Conservation (phyloP, 1,284 basidiomycete species). For the Cutaneotrichosporon cyanovorans region DNA sequence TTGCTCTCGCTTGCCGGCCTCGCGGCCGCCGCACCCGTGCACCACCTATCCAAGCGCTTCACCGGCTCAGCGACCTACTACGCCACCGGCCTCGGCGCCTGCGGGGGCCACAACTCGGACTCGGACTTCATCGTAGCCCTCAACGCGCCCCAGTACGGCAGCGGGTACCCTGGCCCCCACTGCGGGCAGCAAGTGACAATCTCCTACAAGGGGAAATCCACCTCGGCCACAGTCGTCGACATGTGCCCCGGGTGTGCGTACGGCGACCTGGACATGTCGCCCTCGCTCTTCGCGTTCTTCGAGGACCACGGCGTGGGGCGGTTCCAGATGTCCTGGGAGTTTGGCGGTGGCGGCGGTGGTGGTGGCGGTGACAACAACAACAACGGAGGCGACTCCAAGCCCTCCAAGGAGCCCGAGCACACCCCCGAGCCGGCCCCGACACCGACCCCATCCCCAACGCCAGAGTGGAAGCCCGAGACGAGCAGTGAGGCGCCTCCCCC, state of each 20-base stretch:
- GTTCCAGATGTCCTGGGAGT: conserved; percentile 56
- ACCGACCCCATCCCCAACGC: conserved; percentile 1
- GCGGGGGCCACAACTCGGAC: conserved; percentile 13
- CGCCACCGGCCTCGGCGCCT: conserved; percentile 22
- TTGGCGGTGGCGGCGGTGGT: conserved; percentile 29
- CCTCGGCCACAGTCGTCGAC: conserved; percentile 59
- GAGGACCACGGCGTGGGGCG: conserved; percentile 48
- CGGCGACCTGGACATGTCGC: conserved; percentile 69
- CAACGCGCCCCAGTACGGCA: conserved; percentile 42
- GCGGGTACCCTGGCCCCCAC: conserved; percentile 47
- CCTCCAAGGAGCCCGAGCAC: conserved; percentile 6
- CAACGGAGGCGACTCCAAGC: background rate
- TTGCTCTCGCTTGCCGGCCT: background rate
- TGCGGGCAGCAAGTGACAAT: conserved; percentile 63
- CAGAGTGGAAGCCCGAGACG: conserved; percentile 22
- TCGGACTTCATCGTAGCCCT: conserved; percentile 44
- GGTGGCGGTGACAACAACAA: conserved; percentile 2
- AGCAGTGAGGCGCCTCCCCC: too few relatives aligned
- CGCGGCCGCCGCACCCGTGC: background rate
- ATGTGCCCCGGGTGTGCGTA: conserved; percentile 47
- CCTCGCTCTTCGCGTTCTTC: conserved; percentile 58
- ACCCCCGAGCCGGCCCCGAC: background rate
- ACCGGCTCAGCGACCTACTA: conserved; percentile 21
- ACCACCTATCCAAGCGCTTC: conserved; percentile 13
- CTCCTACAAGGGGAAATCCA: conserved; percentile 55